phyloP scores from a whole-genome alignment of 139 green algal genomes.

The Choricystis sp. region DNA sequence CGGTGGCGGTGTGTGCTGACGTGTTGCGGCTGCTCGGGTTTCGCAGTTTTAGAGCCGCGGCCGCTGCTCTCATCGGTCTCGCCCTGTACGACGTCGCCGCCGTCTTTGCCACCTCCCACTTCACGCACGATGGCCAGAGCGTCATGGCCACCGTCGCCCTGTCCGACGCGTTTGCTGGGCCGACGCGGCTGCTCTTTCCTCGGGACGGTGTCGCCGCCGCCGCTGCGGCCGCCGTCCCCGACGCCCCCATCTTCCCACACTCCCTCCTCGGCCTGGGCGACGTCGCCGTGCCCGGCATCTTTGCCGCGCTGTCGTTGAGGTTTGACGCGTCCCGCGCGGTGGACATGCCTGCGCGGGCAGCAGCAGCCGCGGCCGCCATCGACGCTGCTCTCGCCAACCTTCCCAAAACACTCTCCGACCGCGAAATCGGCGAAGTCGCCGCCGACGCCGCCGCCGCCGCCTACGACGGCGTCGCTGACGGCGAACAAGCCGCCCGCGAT shows the following conservation, averaged over 20 bases:
- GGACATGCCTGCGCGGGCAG: conserved; percentile 34
- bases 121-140: conserved; percentile 31
- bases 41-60: conserved; percentile 52
- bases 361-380: conserved; percentile 40
- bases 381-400: conserved; percentile 20
- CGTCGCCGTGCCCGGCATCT: conserved; percentile 70
- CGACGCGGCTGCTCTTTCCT: conserved; percentile 72
- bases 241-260: conserved; percentile 59
- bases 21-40: conserved; percentile 53
- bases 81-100: conserved; percentile 85
- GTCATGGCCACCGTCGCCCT: conserved; percentile 66
- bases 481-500: conserved; percentile 7
- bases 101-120: conserved; percentile 51
- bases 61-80: conserved; percentile 60
- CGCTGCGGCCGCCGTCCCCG: conserved; percentile 14
- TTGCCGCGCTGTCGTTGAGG: conserved; percentile 54
- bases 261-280: conserved; percentile 75
- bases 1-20: conserved; percentile 33
- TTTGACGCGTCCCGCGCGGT: conserved; percentile 50
- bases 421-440: conserved; percentile 30
- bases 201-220: conserved; percentile 17
- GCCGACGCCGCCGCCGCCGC: conserved; percentile 34
- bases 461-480: conserved; percentile 41
- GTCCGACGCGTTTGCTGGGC: conserved; percentile 41
- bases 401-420: conserved; percentile 8